Conservation (phyloP, 768 basidiomycete genomes). For the Kondoa subrosea region DNA sequence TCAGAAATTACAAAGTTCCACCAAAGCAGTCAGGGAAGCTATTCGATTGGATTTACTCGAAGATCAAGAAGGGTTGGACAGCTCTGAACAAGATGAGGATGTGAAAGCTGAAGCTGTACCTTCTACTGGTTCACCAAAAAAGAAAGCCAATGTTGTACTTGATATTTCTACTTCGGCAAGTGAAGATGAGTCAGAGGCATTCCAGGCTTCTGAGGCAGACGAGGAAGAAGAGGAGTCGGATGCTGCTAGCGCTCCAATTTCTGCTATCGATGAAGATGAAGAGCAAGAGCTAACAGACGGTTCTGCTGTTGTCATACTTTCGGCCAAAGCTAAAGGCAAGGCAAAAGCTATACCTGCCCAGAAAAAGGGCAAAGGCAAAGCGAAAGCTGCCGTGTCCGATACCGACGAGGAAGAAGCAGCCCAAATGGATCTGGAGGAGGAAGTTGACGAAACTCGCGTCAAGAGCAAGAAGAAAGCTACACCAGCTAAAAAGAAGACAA, state of each 20-base stretch:
- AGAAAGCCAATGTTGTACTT: background rate
- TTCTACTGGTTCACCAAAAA: background rate
- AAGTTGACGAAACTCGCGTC: no score
- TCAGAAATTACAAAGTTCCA: background rate
- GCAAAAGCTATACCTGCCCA: background rate
- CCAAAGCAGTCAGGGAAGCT: background rate
- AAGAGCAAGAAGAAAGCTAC: no score
- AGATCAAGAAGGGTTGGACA: background rate
- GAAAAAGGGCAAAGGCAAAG: conserved; percentile 14
- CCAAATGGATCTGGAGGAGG: no score
- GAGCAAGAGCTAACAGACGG: background rate
- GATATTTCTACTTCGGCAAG: background rate
- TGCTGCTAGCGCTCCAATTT: conserved; percentile 5
- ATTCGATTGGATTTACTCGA: background rate
- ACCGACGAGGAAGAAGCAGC: no score
- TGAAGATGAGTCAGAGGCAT: no score
- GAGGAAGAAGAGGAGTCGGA: background rate
- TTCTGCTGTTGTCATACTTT: conserved; percentile 7
- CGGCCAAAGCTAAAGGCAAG: conserved; percentile 4
- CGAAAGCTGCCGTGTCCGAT: background rate
- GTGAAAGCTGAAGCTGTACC: no score
- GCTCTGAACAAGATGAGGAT: background rate
- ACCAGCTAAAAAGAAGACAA: no score
- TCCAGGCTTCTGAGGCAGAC: background rate
- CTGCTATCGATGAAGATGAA: conserved; percentile 10